A percentile compares a stretch with the other conserved stretches of the same genome.
Conservation (phyloP, 148 eudicot species). For the Rhododendron mucronatum region DNA sequence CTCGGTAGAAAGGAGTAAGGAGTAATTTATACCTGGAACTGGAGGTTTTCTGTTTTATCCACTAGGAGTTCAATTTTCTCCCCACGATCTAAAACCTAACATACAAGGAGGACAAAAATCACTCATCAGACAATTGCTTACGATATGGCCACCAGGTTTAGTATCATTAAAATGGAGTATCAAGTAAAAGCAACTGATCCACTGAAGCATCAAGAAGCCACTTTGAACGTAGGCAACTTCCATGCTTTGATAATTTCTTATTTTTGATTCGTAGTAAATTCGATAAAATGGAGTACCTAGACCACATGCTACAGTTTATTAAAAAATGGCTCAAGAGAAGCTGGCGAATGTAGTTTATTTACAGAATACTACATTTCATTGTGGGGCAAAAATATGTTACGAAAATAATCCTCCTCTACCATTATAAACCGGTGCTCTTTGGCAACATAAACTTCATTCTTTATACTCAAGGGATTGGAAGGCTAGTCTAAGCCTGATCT, state of each 20-base stretch:
- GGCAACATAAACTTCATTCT: neutral
- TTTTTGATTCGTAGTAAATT: neutral
- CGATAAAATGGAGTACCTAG: neutral
- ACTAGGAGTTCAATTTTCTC: constrained; percentile 96
- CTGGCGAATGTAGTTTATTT: neutral
- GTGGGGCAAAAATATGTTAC: neutral
- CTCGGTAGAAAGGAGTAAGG: neutral
- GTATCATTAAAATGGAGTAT: neutral
- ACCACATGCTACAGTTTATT: neutral
- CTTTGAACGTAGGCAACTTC: neutral
- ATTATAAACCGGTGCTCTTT: neutral
- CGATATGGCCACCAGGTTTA: neutral
- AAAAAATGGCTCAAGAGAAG: neutral
- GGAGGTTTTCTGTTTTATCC: constrained; percentile 95
- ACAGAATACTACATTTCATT: neutral
- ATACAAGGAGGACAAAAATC: neutral
- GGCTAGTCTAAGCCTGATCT: neutral
- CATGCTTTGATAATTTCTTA: neutral
- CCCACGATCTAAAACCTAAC: constrained; percentile 93
- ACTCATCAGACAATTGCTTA: neutral
- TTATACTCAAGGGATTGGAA: neutral
- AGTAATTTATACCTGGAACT: constrained; percentile 61
- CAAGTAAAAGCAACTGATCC: neutral
- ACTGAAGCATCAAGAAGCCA: neutral
- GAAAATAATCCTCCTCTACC: neutral